Conservation (phyloP, 805 yeast species). For the Debaryomyces maramus region DNA sequence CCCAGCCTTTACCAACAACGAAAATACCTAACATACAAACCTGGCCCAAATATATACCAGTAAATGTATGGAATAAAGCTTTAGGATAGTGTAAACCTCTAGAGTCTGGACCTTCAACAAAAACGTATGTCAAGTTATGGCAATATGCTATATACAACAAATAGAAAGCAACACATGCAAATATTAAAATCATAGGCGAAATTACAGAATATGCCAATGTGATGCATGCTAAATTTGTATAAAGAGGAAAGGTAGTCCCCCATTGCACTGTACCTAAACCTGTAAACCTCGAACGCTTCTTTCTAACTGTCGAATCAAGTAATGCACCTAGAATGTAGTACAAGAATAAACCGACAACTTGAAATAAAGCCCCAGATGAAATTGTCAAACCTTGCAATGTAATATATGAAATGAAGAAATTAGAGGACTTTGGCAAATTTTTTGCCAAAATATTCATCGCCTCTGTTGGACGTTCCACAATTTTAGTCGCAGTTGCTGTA, state of each 20-base stretch:
- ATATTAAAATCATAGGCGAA: constrained; percentile 79
- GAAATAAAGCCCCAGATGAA: constrained; percentile 65
- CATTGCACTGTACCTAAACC: constrained; percentile 54
- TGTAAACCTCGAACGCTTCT: constrained; percentile 61
- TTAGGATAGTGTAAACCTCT: constrained; percentile 85
- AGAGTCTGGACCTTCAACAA: constrained; percentile 64
- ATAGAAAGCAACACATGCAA: constrained; percentile 68
- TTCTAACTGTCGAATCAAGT: constrained; percentile 65
- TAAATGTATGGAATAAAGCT: constrained; percentile 84
- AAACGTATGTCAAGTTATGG: constrained; percentile 75
- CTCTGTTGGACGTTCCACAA: constrained; percentile 56
- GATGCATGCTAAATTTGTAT: constrained; percentile 69
- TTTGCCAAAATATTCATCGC: constrained; percentile 61
- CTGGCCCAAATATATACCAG: constrained; percentile 87
- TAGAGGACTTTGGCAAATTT: constrained; percentile 72
- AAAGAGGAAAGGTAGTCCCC: constrained; percentile 81
- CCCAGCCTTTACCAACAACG: constrained; percentile 93
- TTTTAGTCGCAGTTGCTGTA: constrained; percentile 62
- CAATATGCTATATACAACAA: constrained; percentile 74
- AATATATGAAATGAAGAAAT: constrained; percentile 68
- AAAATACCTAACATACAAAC: constrained; percentile 83
- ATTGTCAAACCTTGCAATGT: constrained; percentile 67
- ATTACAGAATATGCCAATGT: constrained; percentile 67
- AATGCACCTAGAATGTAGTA: constrained; percentile 58
- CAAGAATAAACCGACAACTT: constrained; percentile 56